Conservation (phyloP, 2,329 filamentous ascomycete species). For the Cadophora sp. region DNA sequence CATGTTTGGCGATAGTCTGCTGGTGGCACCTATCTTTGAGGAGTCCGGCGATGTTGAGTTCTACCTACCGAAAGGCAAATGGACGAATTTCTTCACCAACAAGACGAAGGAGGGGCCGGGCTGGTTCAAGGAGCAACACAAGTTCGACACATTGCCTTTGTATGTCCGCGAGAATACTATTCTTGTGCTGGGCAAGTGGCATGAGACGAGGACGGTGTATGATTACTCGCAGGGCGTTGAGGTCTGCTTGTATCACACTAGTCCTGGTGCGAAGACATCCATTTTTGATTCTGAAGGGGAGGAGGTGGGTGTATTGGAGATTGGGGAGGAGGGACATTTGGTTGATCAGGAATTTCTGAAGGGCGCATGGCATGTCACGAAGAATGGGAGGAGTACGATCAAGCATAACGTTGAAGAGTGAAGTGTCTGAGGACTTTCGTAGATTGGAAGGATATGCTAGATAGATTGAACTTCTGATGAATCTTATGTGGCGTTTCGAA, state of each 20-base stretch:
- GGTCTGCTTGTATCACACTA: slow-evolving; percentile 53
- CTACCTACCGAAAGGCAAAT: slow-evolving; percentile 59
- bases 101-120: slow-evolving; percentile 49
- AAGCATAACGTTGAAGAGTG: slow-evolving; percentile 43
- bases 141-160: slow-evolving; percentile 54
- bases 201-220: slow-evolving; percentile 42
- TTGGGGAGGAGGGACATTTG: slow-evolving; percentile 16
- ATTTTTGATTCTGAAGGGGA: slow-evolving; percentile 51
- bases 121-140: slow-evolving; percentile 55
- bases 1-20: slow-evolving; percentile 63
- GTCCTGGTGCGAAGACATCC: slow-evolving; percentile 49
- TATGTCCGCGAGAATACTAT: slow-evolving; percentile 49
- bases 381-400: slow-evolving; percentile 20
- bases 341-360: slow-evolving; percentile 15
- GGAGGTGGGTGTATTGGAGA: slow-evolving; percentile 4
- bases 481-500: background rate
- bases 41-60: slow-evolving; percentile 61
- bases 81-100: slow-evolving; percentile 57
- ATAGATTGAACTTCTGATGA: background rate
- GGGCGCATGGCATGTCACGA: slow-evolving; percentile 14
- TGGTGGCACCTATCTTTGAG: slow-evolving; percentile 65
- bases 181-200: slow-evolving; percentile 41
- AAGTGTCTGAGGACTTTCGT: background rate
- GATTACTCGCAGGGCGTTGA: slow-evolving; percentile 47
- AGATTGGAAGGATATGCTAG: background rate